A percentile compares a stretch with the other conserved stretches of the same genome.
Conservation (phyloP, 257 asterid genomes). For the Capsicum chinense region DNA sequence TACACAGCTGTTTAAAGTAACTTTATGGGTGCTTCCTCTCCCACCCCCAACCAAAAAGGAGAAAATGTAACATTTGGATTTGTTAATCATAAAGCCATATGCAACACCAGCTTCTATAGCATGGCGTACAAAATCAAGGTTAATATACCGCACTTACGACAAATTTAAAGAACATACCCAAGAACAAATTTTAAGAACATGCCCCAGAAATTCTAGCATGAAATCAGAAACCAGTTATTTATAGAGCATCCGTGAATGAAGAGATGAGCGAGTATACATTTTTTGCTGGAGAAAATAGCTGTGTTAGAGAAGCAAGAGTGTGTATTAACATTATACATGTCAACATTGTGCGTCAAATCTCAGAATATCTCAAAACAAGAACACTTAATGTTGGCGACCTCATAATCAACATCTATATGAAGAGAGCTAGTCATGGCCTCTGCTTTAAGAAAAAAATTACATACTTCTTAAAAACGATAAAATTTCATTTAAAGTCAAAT, state of each 20-base stretch:
- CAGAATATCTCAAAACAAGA: neutral
- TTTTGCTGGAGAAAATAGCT: neutral
- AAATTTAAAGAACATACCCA: neutral
- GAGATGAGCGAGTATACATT: neutral
- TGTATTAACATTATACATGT: neutral
- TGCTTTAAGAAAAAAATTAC: neutral
- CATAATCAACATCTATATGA: neutral
- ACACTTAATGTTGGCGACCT: neutral
- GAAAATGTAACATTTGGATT: neutral
- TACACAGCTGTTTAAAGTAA: neutral
- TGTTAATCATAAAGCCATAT: neutral
- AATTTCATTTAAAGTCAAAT: neutral
- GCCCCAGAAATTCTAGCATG: slow-evolving; percentile 3
- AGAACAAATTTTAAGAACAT: neutral
- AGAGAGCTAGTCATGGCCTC: neutral
- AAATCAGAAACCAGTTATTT: neutral
- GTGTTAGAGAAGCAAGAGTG: neutral
- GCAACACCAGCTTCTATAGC: neutral
- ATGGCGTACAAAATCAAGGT: neutral
- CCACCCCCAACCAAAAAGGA: neutral
- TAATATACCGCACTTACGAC: neutral
- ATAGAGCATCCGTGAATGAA: neutral
- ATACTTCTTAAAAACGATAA: neutral
- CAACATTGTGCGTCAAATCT: neutral
- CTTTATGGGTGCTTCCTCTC: neutral